A percentile compares a stretch with the other conserved stretches of the same genome.
Conservation (phyloP, 75 land plant genomes). For the Pinus tabuliformis region DNA sequence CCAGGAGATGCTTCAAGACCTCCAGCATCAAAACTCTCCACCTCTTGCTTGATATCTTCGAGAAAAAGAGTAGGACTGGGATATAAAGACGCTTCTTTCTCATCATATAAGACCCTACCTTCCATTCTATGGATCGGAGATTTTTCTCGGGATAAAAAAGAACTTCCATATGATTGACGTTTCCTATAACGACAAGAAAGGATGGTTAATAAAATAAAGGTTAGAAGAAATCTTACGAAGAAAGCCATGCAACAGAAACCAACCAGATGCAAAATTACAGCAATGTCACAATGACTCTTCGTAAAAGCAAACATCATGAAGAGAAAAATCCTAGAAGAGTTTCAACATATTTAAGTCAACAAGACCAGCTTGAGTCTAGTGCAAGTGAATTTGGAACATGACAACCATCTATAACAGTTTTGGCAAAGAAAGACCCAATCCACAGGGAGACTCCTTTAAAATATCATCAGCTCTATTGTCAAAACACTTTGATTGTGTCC, state of each 20-base stretch:
- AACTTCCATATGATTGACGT: background rate
- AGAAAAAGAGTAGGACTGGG: constrained; percentile 60
- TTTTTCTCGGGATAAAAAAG: background rate
- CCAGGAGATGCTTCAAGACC: constrained; percentile 15
- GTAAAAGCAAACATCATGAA: background rate
- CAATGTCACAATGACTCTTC: background rate
- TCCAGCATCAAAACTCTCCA: constrained; percentile 29
- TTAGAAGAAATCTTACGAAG: background rate
- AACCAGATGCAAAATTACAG: background rate
- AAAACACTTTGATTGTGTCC: background rate
- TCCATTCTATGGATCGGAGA: background rate
- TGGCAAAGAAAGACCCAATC: background rate
- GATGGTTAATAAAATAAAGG: too few species aligned
- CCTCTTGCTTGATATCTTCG: constrained; percentile 63
- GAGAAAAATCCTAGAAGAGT: background rate
- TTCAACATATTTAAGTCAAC: background rate
- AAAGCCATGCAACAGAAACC: background rate
- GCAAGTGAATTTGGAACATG: background rate
- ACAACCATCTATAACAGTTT: background rate
- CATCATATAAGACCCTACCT: background rate
- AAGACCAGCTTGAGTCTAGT: background rate
- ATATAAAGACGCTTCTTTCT: background rate
- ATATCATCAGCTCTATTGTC: background rate
- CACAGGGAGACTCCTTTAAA: background rate
- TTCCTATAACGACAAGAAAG: background rate